Conservation (phyloP, 2,329 filamentous ascomycete genomes). For the Colletotrichum lini region DNA sequence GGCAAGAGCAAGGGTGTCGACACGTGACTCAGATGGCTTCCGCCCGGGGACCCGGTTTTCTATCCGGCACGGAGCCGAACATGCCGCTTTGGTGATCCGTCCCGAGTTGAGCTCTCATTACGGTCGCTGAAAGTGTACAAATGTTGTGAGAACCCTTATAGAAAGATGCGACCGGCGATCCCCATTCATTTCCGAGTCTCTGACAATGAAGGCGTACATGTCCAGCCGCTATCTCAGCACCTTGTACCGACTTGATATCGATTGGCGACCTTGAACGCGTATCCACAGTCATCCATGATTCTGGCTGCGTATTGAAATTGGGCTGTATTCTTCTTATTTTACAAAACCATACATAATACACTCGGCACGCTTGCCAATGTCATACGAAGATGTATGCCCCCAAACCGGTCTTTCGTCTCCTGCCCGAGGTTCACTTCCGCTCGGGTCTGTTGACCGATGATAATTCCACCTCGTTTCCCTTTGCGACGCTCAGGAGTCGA, state of each 20-base stretch:
- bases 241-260: not conserved
- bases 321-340: slow-evolving; percentile 38
- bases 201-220: too few relatives aligned
- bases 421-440: not conserved
- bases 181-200: too few relatives aligned
- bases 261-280: not conserved
- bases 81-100: too few relatives aligned
- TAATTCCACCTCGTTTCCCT: not conserved
- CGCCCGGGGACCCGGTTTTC: not conserved
- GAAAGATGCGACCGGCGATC: too few relatives aligned
- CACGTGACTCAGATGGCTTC: not conserved
- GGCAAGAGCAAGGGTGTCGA: not conserved
- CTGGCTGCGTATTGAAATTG: not conserved
- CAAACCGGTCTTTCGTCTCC: slow-evolving; percentile 1
- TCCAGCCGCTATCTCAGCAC: too few relatives aligned
- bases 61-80: not conserved
- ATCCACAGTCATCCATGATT: not conserved
- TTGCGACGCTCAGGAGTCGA: slow-evolving; percentile 45
- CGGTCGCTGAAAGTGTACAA: too few relatives aligned
- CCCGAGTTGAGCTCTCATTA: too few relatives aligned
- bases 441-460: not conserved
- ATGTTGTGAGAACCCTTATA: too few relatives aligned
- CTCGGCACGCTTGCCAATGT: slow-evolving; percentile 12
- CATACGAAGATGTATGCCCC: slow-evolving; percentile 7
- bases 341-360: slow-evolving; percentile 40